These are phyloP conservation scores for Aspergillus sp. DNA, from an alignment of 2,329 filamentous ascomycete genomes.

Conservation along the genomic window DNA sequence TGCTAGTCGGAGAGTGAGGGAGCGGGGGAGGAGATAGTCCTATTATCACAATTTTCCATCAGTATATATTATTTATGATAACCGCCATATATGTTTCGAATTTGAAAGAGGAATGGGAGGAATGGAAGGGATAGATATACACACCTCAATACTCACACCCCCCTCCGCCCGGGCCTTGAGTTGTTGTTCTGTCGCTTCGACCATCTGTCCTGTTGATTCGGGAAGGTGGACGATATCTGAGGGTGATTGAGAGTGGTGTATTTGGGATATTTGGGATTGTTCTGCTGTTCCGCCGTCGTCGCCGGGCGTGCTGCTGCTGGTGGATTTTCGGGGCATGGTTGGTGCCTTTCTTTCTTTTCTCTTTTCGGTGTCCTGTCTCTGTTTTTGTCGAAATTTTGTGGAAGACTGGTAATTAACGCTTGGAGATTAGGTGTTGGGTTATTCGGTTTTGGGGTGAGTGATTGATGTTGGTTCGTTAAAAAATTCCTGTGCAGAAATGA, in stretches of 20 bases:
- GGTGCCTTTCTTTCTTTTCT: no score
- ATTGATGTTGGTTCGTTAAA: background rate
- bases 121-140: background rate
- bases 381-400: no score
- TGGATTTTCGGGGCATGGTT: slow-evolving; percentile 41
- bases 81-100: no score
- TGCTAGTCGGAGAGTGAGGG: slow-evolving; percentile 62
- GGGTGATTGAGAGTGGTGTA: background rate
- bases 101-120: no score
- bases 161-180: slow-evolving; percentile 41
- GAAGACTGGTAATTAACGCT: no score
- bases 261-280: slow-evolving; percentile 10
- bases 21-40: slow-evolving; percentile 65
- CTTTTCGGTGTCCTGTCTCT: no score
- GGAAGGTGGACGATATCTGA: background rate
- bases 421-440: no score
- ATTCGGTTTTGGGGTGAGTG: no score
- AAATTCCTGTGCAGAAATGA: background rate
- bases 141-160: slow-evolving; percentile 45
- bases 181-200: slow-evolving; percentile 43
- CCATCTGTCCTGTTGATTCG: slow-evolving; percentile 21
- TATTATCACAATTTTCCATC: slow-evolving; percentile 25
- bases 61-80: background rate
- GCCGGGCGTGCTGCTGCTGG: slow-evolving; percentile 26
- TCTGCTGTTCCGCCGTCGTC: slow-evolving; percentile 4